Evolutionary conservation across 352 stramenopile species (phyloP).

Genomic region (Phytophthora pluvialis): DNA sequence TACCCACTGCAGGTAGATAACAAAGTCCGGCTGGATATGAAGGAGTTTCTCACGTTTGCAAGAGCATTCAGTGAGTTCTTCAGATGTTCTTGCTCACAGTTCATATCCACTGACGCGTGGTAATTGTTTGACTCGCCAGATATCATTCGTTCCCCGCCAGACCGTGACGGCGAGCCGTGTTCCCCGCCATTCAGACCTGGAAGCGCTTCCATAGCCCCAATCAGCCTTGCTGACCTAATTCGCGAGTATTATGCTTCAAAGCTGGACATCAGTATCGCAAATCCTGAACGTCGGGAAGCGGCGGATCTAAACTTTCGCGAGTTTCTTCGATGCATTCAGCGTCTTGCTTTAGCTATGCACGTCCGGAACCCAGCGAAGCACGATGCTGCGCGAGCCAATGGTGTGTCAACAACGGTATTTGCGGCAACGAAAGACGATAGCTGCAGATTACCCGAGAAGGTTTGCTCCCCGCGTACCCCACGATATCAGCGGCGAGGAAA

Average conservation of each 20-base stretch:
- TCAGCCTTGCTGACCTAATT: conserved; percentile 69
- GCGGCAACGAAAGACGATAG: conserved; percentile 62
- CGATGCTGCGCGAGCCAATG: conserved; percentile 31
- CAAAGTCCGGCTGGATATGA: conserved; percentile 61
- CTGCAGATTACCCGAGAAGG: conserved; percentile 25
- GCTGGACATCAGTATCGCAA: conserved; percentile 72
- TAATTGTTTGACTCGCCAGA: conserved; percentile 29
- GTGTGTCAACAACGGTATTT: conserved; percentile 55
- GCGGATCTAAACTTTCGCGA: conserved; percentile 73
- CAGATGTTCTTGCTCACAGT: neutral
- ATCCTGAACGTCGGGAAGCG: conserved; percentile 52
- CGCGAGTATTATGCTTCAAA: conserved; percentile 79
- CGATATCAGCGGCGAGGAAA: conserved; percentile 65
- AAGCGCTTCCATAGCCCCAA: conserved; percentile 49
- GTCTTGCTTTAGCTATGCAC: conserved; percentile 75
- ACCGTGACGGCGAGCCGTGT: conserved; percentile 65
- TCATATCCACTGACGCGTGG: conserved; percentile 7
- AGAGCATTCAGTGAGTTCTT: conserved; percentile 66
- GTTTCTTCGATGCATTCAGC: conserved; percentile 74
- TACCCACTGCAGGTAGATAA: conserved; percentile 45
- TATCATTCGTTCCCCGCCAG: conserved; percentile 51
- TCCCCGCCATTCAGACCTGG: conserved; percentile 33
- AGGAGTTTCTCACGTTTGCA: conserved; percentile 71
- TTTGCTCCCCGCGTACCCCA: conserved; percentile 32
- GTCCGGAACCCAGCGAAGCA: conserved; percentile 30